Evolutionary conservation across 2,329 filamentous ascomycete species (phyloP), one percentile per base, ranked within the genome.

Genomic region (Colletotrichum tropicale): DNA sequence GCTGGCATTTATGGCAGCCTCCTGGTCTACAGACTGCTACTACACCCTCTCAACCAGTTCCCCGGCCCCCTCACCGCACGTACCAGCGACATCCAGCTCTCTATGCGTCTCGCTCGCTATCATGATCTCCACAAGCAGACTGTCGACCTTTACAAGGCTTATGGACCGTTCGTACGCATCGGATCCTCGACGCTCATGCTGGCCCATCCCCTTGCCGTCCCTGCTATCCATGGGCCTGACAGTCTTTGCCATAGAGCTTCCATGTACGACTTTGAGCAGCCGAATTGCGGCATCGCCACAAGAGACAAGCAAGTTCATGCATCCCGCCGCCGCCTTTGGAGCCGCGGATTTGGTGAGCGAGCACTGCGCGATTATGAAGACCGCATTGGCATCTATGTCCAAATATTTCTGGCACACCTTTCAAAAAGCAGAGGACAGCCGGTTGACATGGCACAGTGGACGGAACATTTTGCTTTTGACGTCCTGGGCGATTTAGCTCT

Each of bases 21-120:
- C 10, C 24, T 61, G 16, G 24, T 71, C 18, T 70, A 75, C 34
- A 38, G 68, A 24, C 60, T 75, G 24, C 64, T 32, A 26, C 38
- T 75, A 16, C 61, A 65, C 28, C 72, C 72, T 52, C 67, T 75
- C 13, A 30, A 66, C 18, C 34, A 61, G 16, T 75, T 75, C 38
- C 72, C 72, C 10, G 67, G 72, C 15, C 72, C 72, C 16, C n/a
- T 48, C 43, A 48, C 43, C 15, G 43, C 43, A 48, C 43, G 43
- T n/a, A 18, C n/a, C 5, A n/a, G 43, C 43, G 43, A 48, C n/a
- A 8, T 48, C n/a, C 43, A 16, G 16, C n/a, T 48, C 43, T 48
- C 43, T 18, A 48, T 48, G 16, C n/a, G 43, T 48, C 43, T 48
- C 43, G 43, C 43, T 48, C 43, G 43, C 16, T 16, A n/a, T 48